Evolutionary conservation across 352 stramenopile species (phyloP), one percentile per base, ranked within the genome.

Genomic region (Elongisporangium prolatum): DNA sequence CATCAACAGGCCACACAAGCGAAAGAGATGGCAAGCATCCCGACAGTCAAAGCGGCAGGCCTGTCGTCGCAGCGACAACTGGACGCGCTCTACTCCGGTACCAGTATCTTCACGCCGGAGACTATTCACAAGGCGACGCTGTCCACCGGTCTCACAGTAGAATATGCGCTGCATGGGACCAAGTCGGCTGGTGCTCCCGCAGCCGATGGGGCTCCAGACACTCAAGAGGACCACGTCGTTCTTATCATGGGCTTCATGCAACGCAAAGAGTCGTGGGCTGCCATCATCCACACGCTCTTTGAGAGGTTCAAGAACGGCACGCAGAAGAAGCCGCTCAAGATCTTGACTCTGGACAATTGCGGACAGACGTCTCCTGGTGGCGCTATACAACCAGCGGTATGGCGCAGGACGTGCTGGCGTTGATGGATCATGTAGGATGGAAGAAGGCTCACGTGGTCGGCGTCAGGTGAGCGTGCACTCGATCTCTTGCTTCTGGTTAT

Each of bases 351-450:
- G 49, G 80, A 89, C 64, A 89, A 89, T 50, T 74, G 80, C 50
- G 80, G 80, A 84, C 72, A 9, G 67, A 76, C 52, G 63, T 65
- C 14, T 63, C 64, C 3, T 84, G 69, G 51, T 70, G 71, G 38
- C 64, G 68, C 48, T 86, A 86, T 64, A 84, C 68, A 58, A 88
- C 75, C 6, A 73, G 67, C 40, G 64, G 64, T 14, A 85, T 90
- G 73, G 80, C 80, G 3, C 54, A 72, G n/a, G 80, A 90, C 53
- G 65, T 65, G 55, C 66, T 88, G 6, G 61, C 68, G 4, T 52
- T 90, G 3, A 75, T 88, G 69, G 70, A 88, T 48, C 74, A 88
- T 34, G 65, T 88, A n/a, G 70, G 69, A 6, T 90, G 77, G 80
- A 34, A 57, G 4, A 67, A 56, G 14, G 70, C 67, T 4, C 75